Conservation (phyloP, 352 stramenopile genomes). For the Nothophytophthora sp. region DNA sequence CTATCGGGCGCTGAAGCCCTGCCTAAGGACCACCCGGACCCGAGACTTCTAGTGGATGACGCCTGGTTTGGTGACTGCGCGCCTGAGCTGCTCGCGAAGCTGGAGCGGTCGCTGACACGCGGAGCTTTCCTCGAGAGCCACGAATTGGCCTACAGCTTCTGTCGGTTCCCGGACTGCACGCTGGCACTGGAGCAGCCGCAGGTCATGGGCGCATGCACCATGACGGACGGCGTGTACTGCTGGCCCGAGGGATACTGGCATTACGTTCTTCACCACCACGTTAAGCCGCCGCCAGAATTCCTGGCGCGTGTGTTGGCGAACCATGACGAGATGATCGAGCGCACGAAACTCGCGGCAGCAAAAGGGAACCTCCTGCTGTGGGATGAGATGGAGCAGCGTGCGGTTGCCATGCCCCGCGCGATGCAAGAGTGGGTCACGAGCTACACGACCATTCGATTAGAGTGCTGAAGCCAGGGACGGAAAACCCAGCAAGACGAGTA, state of each 20-base stretch:
- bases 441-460: conserved; percentile 50
- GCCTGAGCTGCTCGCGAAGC: conserved; percentile 13
- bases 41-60: conserved; percentile 50
- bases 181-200: conserved; percentile 35
- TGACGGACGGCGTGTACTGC: conserved; percentile 76
- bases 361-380: conserved; percentile 53
- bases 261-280: conserved; percentile 65
- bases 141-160: conserved; percentile 83
- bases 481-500: no score
- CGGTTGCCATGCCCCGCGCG: conserved; percentile 44
- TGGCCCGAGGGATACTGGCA: conserved; percentile 84
- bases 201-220: conserved; percentile 69
- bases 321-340: conserved; percentile 29
- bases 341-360: conserved; percentile 20
- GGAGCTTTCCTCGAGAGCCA: conserved; percentile 72
- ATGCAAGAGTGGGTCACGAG: conserved; percentile 71
- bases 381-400: conserved; percentile 35
- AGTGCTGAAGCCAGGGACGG: no score
- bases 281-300: conserved; percentile 62
- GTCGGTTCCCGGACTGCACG: conserved; percentile 58
- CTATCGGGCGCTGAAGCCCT: not conserved
- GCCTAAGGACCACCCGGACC: conserved; percentile 40
- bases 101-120: conserved; percentile 64
- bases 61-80: conserved; percentile 37
- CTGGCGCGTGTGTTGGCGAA: conserved; percentile 50